A percentile compares a stretch with the other conserved stretches of the same genome.
phyloP scores from a whole-genome alignment of 495 filamentous ascomycete genomes.

The Clohesyomyces aquaticus region DNA sequence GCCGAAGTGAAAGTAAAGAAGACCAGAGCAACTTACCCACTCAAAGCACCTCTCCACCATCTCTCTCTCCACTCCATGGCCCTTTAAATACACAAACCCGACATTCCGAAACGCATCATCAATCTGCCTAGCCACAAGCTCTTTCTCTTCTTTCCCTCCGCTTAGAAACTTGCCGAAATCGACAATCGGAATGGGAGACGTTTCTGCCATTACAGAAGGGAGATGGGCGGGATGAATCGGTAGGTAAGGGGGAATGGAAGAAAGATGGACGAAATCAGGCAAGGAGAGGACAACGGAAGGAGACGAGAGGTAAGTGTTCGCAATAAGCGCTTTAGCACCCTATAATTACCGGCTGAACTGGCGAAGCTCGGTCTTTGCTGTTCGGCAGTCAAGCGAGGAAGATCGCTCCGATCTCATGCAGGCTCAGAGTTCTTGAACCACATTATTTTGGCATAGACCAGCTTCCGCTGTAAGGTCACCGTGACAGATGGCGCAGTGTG shows the following conservation, averaged over 20 bases:
- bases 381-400: background rate
- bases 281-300: no score
- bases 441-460: no score
- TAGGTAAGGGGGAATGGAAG: background rate
- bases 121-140: constrained; percentile 25
- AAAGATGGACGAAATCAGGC: background rate
- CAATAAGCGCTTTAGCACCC: background rate
- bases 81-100: constrained; percentile 41
- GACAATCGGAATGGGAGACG: constrained; percentile 37
- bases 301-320: background rate
- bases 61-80: constrained; percentile 33
- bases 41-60: constrained; percentile 38
- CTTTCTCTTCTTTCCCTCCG: constrained; percentile 21
- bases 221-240: background rate
- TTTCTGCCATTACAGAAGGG: background rate
- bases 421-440: no score
- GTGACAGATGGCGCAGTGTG: background rate
- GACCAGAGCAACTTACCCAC: constrained; percentile 30
- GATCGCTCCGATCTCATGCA: no score
- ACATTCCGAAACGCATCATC: constrained; percentile 36
- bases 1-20: background rate
- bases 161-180: constrained; percentile 37
- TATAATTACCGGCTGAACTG: background rate
- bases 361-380: no score
- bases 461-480: no score